phyloP scores from a whole-genome alignment of 2,329 filamentous ascomycete genomes.

The Drechslerella dactyloides region DNA sequence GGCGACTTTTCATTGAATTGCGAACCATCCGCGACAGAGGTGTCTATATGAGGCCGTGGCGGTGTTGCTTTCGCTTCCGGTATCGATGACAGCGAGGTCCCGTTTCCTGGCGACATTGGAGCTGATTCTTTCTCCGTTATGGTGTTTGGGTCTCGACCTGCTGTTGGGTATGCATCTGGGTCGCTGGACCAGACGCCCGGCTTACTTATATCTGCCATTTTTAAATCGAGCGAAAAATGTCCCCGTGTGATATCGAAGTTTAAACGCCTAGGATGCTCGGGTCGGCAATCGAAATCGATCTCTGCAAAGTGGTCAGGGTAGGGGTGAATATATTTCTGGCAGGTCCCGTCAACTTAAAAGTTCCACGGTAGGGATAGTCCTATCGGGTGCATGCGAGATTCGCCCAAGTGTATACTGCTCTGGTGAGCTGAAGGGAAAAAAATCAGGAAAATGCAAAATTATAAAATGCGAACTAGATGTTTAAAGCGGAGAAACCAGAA shows the following conservation, averaged over 20 bases:
- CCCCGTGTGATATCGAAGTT: constrained; percentile 9
- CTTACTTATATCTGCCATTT: constrained; percentile 20
- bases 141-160: constrained; percentile 19
- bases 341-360: constrained; percentile 2
- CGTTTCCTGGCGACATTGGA: constrained; percentile 46
- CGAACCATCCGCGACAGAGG: constrained; percentile 15
- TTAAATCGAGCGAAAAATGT: constrained; percentile 20
- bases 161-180: constrained; percentile 37
- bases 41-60: constrained; percentile 32
- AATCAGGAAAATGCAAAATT: background rate
- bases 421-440: background rate
- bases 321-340: constrained; percentile 4
- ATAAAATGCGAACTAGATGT: constrained; percentile 1
- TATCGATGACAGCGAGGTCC: constrained; percentile 30
- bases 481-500: constrained; percentile 3
- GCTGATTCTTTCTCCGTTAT: constrained; percentile 34
- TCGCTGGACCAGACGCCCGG: constrained; percentile 43
- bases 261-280: background rate
- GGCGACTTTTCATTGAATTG: constrained; percentile 40
- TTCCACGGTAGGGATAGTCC: background rate
- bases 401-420: no score
- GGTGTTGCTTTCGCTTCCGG: constrained; percentile 33
- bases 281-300: background rate
- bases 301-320: background rate
- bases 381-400: no score